A percentile compares a stretch with the other conserved stretches of the same genome.
phyloP scores from a whole-genome alignment of 768 basidiomycete genomes.

The Boletus reticuloceps region DNA sequence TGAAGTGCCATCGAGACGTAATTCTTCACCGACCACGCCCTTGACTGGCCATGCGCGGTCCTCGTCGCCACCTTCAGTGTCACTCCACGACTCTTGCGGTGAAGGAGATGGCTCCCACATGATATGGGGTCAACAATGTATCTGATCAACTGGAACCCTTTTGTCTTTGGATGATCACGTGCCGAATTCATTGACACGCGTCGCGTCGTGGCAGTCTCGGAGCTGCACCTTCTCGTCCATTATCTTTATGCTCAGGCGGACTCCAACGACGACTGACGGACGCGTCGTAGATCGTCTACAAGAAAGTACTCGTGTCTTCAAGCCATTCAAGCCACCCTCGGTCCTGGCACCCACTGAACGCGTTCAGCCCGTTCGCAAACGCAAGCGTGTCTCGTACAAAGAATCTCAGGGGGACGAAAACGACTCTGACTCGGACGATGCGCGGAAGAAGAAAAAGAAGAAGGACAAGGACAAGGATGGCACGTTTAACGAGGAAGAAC shows the following conservation, averaged over 20 bases:
- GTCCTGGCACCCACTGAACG: conserved; percentile 43
- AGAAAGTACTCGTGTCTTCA: conserved; percentile 70
- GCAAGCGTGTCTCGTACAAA: conserved; percentile 87
- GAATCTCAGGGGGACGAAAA: conserved; percentile 58
- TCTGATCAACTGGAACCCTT: neutral
- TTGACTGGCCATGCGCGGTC: conserved; percentile 30
- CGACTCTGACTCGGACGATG: conserved; percentile 53
- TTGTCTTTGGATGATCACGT: conserved; percentile 19
- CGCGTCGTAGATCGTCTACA: conserved; percentile 63
- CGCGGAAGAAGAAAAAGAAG: conserved; percentile 60
- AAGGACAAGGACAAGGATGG: conserved; percentile 58
- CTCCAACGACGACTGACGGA: conserved; percentile 69
- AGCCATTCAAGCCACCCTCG: conserved; percentile 79
- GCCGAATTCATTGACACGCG: conserved; percentile 4
- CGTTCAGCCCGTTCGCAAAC: conserved; percentile 70
- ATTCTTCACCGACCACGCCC: conserved; percentile 31
- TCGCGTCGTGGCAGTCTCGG: conserved; percentile 7
- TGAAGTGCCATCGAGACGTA: conserved; percentile 28
- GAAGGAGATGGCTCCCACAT: conserved; percentile 32
- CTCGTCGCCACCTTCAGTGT: conserved; percentile 30
- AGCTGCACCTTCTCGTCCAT: neutral
- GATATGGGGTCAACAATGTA: neutral
- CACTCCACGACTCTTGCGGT: conserved; percentile 32
- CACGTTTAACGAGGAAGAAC: conserved; percentile 61
- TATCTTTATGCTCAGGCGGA: conserved; percentile 61